Evolutionary conservation across 2,329 filamentous ascomycete species (phyloP), one percentile per base, ranked within the genome.

Genomic region (Tolypocladium endophyticum): DNA sequence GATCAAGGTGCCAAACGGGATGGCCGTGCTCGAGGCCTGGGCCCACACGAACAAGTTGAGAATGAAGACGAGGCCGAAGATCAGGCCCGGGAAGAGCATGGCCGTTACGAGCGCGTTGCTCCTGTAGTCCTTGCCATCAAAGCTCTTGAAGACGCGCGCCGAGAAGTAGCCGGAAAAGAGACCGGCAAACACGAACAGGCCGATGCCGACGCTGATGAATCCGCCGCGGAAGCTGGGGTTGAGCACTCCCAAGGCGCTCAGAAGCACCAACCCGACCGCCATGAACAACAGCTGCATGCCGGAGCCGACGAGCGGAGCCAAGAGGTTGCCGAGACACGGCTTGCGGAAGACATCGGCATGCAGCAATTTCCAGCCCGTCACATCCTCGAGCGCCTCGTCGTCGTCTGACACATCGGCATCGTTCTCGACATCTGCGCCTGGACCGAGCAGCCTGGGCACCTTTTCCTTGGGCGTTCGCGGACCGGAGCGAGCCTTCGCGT

Each of bases 1-100:
- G 38, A 94, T 69, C 3, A 96, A 79, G 0, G 90, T 94, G 39
- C 87, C 83, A 66, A 96, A 92, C 0, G 91, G 91, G 39, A 96
- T 87, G 1, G 91, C 91, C 1, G 90, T 95, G 71, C 88, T 92
- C 14, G 89, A 94, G 0, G 90, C 89, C 73, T 95, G 90, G 0
- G 90, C 87, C 91, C 91, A 96, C 61, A 94, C 89, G 70, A 95
- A 95, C 12, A 95, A 79, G 71, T 96, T 95, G 61, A 95, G 80
- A 56, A 93, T 81, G 73, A 95, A 91, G 41, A 92, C 76, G 36
- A 89, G 79, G 11, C 81, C 78, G 69, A 95, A 95, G 0, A 89
- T 76, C 7, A 94, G 79, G 1, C 90, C 90, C 0, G 91, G 91
- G 69, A 95, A 89, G 3, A 95, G 79, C 12, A 87, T 77, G 0